Percentiles rank a stretch among this genome's conserved stretches.
These are phyloP conservation scores for Berkeleyomyces basicola DNA, from an alignment of 2,329 filamentous ascomycete species.

Conservation along the genomic window DNA sequence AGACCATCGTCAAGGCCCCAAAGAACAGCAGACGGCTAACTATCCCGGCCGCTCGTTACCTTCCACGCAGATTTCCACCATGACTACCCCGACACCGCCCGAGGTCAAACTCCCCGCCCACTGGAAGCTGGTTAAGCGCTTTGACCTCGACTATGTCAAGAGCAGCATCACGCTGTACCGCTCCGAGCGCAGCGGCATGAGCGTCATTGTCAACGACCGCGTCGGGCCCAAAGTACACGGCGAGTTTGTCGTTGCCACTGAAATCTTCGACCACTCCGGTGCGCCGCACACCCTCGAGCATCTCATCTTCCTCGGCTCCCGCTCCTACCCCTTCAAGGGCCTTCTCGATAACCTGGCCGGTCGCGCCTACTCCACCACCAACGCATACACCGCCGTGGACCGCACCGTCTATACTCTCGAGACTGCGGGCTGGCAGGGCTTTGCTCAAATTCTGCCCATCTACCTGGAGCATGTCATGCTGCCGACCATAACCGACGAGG, in stretches of 20 bases:
- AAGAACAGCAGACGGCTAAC: background rate
- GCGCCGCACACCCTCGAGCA: slow-evolving; percentile 79
- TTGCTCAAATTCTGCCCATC: slow-evolving; percentile 82
- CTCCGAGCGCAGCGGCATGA: slow-evolving; percentile 85
- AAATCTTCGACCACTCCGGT: slow-evolving; percentile 94
- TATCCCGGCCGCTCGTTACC: background rate
- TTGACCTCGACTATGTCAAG: slow-evolving; percentile 79
- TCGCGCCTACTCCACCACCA: slow-evolving; percentile 82
- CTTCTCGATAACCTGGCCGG: slow-evolving; percentile 88
- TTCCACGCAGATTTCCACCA: background rate
- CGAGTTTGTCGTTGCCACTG: slow-evolving; percentile 88
- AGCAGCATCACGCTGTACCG: slow-evolving; percentile 88
- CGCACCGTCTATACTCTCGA: slow-evolving; percentile 94
- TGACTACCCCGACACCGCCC: slow-evolving; percentile 1
- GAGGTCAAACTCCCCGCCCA: slow-evolving; percentile 11
- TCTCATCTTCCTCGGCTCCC: slow-evolving; percentile 77
- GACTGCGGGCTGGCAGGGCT: slow-evolving; percentile 92
- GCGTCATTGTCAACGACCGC: slow-evolving; percentile 78
- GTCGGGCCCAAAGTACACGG: slow-evolving; percentile 90
- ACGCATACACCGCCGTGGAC: slow-evolving; percentile 93
- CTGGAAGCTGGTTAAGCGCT: slow-evolving; percentile 47
- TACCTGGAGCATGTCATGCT: slow-evolving; percentile 90
- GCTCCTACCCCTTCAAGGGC: slow-evolving; percentile 86
- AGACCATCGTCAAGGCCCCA: background rate
- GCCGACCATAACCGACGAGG: slow-evolving; percentile 82